Percentiles rank a stretch among this genome's conserved stretches.
Conservation (phyloP, 2,329 filamentous ascomycete genomes). For the Sporothrix schenckii region DNA sequence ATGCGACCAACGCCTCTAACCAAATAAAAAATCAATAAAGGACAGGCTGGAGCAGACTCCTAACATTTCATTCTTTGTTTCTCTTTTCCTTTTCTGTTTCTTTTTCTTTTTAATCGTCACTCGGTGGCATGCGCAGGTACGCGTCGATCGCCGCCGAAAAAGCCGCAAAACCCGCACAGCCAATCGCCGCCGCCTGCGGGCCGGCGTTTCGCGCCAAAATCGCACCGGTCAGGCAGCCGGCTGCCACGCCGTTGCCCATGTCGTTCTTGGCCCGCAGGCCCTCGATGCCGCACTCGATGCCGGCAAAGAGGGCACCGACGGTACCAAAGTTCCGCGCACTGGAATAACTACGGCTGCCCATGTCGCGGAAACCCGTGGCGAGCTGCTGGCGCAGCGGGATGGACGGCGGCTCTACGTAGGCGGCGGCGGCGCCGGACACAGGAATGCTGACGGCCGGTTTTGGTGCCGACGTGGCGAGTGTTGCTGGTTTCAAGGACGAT, state of each 20-base stretch:
- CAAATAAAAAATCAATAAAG: neutral
- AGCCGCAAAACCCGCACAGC: slow-evolving; percentile 90
- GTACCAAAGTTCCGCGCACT: slow-evolving; percentile 94
- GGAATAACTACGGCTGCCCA: slow-evolving; percentile 80
- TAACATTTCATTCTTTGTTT: too few relatives aligned
- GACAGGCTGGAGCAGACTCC: neutral
- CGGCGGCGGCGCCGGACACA: slow-evolving; percentile 35
- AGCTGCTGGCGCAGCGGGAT: slow-evolving; percentile 86
- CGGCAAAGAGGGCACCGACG: slow-evolving; percentile 86
- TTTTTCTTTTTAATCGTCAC: slow-evolving; percentile 53
- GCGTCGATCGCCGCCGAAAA: slow-evolving; percentile 91
- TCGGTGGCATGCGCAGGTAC: slow-evolving; percentile 77
- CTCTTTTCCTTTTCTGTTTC: too few relatives aligned
- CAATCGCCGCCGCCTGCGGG: slow-evolving; percentile 82
- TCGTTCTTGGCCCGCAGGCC: slow-evolving; percentile 93
- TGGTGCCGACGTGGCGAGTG: slow-evolving; percentile 17
- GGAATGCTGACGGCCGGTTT: slow-evolving; percentile 42
- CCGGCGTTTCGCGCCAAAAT: slow-evolving; percentile 84
- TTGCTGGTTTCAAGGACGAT: neutral
- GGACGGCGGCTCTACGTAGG: slow-evolving; percentile 49
- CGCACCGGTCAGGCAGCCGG: slow-evolving; percentile 89
- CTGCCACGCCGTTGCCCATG: slow-evolving; percentile 79
- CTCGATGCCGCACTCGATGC: slow-evolving; percentile 95
- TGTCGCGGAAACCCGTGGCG: slow-evolving; percentile 85
- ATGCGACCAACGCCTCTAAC: slow-evolving; percentile 28